Evolutionary conservation across 495 filamentous ascomycete genomes (phyloP).

Genomic region (Aspergillus nidulans): DNA sequence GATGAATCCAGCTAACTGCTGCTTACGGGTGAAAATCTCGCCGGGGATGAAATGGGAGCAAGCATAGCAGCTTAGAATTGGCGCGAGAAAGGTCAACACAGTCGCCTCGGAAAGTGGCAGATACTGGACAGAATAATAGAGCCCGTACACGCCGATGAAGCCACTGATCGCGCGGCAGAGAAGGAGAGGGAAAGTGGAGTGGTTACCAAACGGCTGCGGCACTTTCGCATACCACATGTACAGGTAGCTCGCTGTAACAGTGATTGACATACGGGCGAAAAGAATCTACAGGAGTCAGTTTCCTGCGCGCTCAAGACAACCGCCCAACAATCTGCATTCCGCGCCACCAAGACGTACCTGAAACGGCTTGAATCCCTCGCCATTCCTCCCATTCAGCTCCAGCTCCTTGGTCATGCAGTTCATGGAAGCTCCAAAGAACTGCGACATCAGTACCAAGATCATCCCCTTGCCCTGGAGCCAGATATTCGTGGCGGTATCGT

Average conservation of each 20-base stretch:
- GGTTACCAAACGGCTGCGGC: slow-evolving; percentile 65
- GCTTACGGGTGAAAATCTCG: slow-evolving; percentile 74
- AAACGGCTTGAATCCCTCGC: slow-evolving; percentile 74
- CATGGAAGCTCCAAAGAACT: slow-evolving; percentile 87
- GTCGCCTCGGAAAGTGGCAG: slow-evolving; percentile 87
- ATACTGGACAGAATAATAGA: slow-evolving; percentile 82
- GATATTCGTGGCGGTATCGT: slow-evolving; percentile 15
- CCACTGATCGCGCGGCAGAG: slow-evolving; percentile 66
- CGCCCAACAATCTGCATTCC: not conserved
- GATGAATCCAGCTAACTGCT: slow-evolving; percentile 71
- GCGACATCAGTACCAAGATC: slow-evolving; percentile 66
- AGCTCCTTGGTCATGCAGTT: slow-evolving; percentile 76
- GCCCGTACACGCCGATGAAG: slow-evolving; percentile 80
- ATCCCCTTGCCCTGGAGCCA: slow-evolving; percentile 67
- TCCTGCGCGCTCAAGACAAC: not conserved
- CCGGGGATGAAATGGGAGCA: slow-evolving; percentile 69
- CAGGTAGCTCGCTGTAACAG: slow-evolving; percentile 55
- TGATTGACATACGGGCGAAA: slow-evolving; percentile 80
- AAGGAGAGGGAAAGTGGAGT: slow-evolving; percentile 61
- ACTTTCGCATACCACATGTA: slow-evolving; percentile 74
- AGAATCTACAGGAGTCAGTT: slow-evolving; percentile 51
- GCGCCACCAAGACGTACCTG: slow-evolving; percentile 47
- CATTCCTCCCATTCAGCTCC: slow-evolving; percentile 61
- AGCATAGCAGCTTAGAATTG: slow-evolving; percentile 75
- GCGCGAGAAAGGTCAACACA: slow-evolving; percentile 86